phyloP scores from a whole-genome alignment of 805 yeast genomes.

The Candida michaelii region DNA sequence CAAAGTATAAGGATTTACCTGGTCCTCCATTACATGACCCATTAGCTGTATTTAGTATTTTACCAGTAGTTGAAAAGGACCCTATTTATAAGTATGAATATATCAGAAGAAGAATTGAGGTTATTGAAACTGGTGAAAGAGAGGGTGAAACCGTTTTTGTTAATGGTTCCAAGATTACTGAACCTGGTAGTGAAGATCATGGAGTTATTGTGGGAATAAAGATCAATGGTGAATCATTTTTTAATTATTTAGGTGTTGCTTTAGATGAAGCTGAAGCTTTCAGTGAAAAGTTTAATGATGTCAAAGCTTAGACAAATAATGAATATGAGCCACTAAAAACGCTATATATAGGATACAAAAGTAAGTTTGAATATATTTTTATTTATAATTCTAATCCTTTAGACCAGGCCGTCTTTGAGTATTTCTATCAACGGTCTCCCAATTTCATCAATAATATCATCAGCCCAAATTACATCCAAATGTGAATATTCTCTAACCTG shows the following conservation, averaged over 20 bases:
- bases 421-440: constrained; percentile 40
- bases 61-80: constrained; percentile 39
- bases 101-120: constrained; percentile 24
- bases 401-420: no score
- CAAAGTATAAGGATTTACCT: constrained; percentile 3
- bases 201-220: constrained; percentile 19
- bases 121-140: constrained; percentile 28
- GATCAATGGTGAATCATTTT: constrained; percentile 18
- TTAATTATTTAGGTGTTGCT: constrained; percentile 18
- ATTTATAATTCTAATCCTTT: no score
- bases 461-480: constrained; percentile 92
- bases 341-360: no score
- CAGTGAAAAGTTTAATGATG: no score
- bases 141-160: constrained; percentile 27
- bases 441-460: constrained; percentile 63
- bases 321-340: no score
- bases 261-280: constrained; percentile 20
- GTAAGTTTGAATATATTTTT: no score
- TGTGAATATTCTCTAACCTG: constrained; percentile 72
- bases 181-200: constrained; percentile 15
- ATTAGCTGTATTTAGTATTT: constrained; percentile 59
- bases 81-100: constrained; percentile 23
- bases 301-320: no score
- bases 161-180: constrained; percentile 13
- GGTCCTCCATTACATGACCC: constrained; percentile 89